phyloP scores from a whole-genome alignment of 2,329 filamentous ascomycete species.

The Cladosporium sp. region DNA sequence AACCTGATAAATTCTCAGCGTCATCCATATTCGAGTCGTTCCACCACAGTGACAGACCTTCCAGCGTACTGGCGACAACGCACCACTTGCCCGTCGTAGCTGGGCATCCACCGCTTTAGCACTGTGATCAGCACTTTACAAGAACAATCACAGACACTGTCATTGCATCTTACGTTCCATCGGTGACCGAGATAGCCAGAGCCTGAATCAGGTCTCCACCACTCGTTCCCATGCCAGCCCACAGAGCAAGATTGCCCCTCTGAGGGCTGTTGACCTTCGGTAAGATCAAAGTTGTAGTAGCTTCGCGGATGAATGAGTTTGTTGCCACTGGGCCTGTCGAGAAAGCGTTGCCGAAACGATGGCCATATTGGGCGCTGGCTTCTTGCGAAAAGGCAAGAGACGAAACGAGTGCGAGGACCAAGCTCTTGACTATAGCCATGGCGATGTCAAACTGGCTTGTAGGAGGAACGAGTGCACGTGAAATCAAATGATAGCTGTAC shows the following conservation, averaged over 20 bases:
- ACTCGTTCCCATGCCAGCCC: conserved; percentile 48
- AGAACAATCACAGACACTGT: neutral
- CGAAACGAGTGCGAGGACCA: neutral
- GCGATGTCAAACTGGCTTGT: neutral
- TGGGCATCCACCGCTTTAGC: conserved; percentile 11
- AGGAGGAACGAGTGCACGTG: neutral
- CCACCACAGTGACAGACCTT: conserved; percentile 14
- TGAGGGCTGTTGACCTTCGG: conserved; percentile 37
- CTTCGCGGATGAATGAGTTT: conserved; percentile 41
- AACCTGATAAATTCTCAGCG: neutral
- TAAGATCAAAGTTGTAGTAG: conserved; percentile 42
- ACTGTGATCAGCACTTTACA: neutral
- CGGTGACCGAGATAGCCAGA: conserved; percentile 31
- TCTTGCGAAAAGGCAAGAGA: neutral
- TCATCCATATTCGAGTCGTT: neutral
- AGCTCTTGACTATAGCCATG: neutral
- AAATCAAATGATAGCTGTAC: neutral
- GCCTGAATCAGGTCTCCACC: conserved; percentile 47
- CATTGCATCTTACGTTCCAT: conserved; percentile 3
- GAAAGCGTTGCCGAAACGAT: conserved; percentile 28
- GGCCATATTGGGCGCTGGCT: conserved; percentile 12
- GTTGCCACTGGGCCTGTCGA: conserved; percentile 42
- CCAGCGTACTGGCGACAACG: conserved; percentile 42
- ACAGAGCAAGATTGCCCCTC: conserved; percentile 39
- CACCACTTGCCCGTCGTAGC: conserved; percentile 33